Base-by-base conservation (phyloP, 352 stramenopile species). In the Globisporangium heterothallicum region DNA sequence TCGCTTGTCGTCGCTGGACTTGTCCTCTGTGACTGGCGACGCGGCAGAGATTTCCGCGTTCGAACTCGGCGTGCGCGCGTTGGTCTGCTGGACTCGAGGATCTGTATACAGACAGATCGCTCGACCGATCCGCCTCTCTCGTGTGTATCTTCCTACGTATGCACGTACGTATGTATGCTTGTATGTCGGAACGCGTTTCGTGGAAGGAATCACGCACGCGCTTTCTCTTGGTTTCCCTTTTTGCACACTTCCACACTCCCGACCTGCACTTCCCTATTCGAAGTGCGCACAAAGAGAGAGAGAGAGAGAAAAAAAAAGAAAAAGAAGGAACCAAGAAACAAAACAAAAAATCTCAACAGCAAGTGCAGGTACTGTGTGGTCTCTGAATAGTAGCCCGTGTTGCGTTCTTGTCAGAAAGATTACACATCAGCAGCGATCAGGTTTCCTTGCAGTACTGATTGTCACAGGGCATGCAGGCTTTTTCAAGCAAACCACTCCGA, bases 251-350 rank as follows among this genome's bases (percentile, higher is more conserved):
- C n/a, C n/a, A n/a, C n/a, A n/a, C n/a, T n/a, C n/a, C 32, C 32
- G 32, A 10, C 12, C 32, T 38, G 32, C n/a, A n/a, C 32, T 38
- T 38, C 32, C 12, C 32, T n/a, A 18, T 38, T 38, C 32, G 10
- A 38, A 38, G 32, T 38, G 32, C 32, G 32, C 0, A 5, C 32
- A 18, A 10, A 16, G 21, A 13, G 43, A 25, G 24, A 9, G n/a
- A 12, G 36, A 48, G 42, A 49, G 42, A 49, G 24, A 27, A 36
- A 29, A 54, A 13, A 30, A 54, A 6, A n/a, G 18, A 46, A 47
- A 54, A 46, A 54, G n/a, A 43, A n/a, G n/a, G n/a, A n/a, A n/a
- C n/a, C n/a, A 46, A 29, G 25, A 38, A 49, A 19, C 22, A 38
- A 25, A 25, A 25, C n/a, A 19, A 19, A 44, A 44, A 46, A 29